Base-by-base conservation (phyloP, 1,284 basidiomycete species). In the Ustilago tritici region DNA sequence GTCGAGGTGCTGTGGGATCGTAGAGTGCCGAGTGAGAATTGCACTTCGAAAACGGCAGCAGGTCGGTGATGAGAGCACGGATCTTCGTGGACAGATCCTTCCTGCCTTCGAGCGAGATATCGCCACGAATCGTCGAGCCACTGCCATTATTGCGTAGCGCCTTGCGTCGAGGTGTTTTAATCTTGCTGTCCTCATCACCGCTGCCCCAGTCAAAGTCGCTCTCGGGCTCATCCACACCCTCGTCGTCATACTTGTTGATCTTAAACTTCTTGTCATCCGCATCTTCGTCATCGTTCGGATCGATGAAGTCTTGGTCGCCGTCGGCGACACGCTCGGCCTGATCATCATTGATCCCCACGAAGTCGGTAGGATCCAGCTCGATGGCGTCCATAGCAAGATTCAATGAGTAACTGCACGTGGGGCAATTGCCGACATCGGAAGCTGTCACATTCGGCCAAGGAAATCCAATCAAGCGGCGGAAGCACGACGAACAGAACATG, bases 371-470 rank as follows among this genome's bases (percentile, higher is more conserved):
- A 9, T 69, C 60, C 14, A 83, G 70, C 61, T 75, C 61, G 12
- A 80, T 53, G 4, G 70, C 78, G 23, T 86, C 85, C 52, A 80
- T 56, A 14, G 70, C 68, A 19, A 83, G 68, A 15, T 73, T 53
- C 36, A 86, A 68, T 4, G 55, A 87, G 68, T 12, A 87, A 86
- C 36, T 95, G 90, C 61, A 97, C 41, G 90, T 90, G 12, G 93
- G 90, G 78, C 90, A 95, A 36, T 93, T 52, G 11, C 56, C 70
- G 6, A 67, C 59, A 15, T 79, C 79, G 9, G 62, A 40, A 1
- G 54, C 46, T 1, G 64, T 65, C n/a, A 73, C 73, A 9, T 68
- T 46, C 19, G 75, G 78, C 78, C 74, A 75, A 1, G 74, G 58
- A 19, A 38, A 60, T 11, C 78, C 78, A 28, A 79, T 73, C 31